Base-by-base conservation (phyloP, 1,139 yeast genomes). In the Pichia sp. region DNA sequence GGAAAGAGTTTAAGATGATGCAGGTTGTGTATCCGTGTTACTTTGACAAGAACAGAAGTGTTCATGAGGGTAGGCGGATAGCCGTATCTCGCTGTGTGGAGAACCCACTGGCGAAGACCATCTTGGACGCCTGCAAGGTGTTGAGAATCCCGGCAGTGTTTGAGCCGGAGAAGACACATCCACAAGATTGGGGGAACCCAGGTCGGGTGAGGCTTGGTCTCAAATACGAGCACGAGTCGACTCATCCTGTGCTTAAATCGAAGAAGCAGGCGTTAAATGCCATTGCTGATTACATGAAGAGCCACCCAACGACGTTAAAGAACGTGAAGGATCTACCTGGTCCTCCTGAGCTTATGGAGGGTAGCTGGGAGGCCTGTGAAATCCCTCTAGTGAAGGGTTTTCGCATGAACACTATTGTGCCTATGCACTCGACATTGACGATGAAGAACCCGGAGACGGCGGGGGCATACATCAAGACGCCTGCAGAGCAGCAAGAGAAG, bases 131-230 rank as follows among this genome's bases (percentile, higher is more conserved):
- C 34, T 79, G 78, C 60, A 70, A 71, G 55, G 69, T 59, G 62
- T 72, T 73, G 59, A 64, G 79, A 60, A 66, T 83, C 51, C 86
- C 78, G 0, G 75, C 86, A 28, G 73, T 84, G 51, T 74, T 82
- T 57, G 93, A 87, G 69, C 82, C 93, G 57, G 89, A 86, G 57
- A 93, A 90, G 70, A 71, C 86, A 3, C 99, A 93, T 69, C 99
- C 99, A 10, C 96, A 90, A 67, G 99, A 93, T 70, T 93, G 87
- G 78, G 96, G 98, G 56, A 93, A 93, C 66, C 95, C 97, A 1
- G 99, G 99, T 13, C 78, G 98, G 62, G 93, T 93, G 39, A 79
- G 96, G 60, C 87, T 90, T 21, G 71, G 82, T 47, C 61, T 87
- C 41, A 83, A 81, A 62, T 60, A 51, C 51, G 76, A 76, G 55